Conservation (phyloP, 768 basidiomycete species). For the Coprinopsis marcescibilis region DNA sequence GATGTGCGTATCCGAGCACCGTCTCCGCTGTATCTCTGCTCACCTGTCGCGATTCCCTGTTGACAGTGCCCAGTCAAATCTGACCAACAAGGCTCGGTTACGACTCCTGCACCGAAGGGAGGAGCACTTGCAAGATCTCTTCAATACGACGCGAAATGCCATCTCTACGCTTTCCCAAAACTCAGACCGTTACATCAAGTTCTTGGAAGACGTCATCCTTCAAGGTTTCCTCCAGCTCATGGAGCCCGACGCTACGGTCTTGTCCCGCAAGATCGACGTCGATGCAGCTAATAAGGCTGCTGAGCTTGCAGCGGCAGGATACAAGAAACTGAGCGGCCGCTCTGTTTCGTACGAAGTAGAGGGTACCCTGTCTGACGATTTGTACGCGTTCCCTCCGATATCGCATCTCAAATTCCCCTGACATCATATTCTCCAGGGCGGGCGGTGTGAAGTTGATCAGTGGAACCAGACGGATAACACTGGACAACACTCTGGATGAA, state of each 20-base stretch:
- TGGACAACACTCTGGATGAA: constrained; percentile 95
- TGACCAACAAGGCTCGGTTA: constrained; percentile 94
- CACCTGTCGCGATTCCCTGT: background rate
- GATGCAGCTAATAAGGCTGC: constrained; percentile 58
- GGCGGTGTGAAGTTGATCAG: constrained; percentile 80
- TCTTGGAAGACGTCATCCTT: constrained; percentile 78
- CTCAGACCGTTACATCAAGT: constrained; percentile 66
- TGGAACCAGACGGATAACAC: constrained; percentile 70
- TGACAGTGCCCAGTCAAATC: constrained; percentile 83
- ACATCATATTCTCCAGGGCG: constrained; percentile 40
- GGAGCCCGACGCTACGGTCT: constrained; percentile 64
- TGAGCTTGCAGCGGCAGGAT: constrained; percentile 55
- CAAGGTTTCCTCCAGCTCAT: constrained; percentile 83
- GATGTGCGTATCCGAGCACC: constrained; percentile 56
- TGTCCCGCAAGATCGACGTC: constrained; percentile 63
- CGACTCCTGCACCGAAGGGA: constrained; percentile 86
- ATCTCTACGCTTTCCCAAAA: constrained; percentile 60
- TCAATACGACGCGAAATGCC: constrained; percentile 61
- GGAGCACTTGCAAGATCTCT: constrained; percentile 87
- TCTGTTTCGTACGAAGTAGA: constrained; percentile 55
- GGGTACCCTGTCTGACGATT: constrained; percentile 57
- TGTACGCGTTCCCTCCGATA: constrained; percentile 41
- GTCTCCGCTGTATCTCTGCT: constrained; percentile 3
- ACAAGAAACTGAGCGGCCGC: constrained; percentile 74
- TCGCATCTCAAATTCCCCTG: background rate